Conservation (phyloP, 2,329 filamentous ascomycete genomes). For the Pseudogymnoascus sp. region DNA sequence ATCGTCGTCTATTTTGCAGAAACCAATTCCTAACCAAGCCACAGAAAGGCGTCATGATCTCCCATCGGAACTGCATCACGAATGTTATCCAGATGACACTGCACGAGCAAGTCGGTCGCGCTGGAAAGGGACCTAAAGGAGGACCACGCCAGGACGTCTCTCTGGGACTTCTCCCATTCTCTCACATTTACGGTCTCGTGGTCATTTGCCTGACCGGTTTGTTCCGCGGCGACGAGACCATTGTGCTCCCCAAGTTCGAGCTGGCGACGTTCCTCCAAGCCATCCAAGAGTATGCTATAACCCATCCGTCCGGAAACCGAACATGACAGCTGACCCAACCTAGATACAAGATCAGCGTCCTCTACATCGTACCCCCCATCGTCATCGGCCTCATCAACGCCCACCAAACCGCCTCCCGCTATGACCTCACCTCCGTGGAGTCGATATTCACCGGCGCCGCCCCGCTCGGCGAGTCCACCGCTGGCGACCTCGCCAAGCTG, state of each 20-base stretch:
- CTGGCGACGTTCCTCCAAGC: slow-evolving; percentile 53
- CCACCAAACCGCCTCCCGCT: slow-evolving; percentile 50
- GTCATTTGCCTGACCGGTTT: slow-evolving; percentile 56
- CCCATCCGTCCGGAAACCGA: background rate
- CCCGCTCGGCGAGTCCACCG: slow-evolving; percentile 65
- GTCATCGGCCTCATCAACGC: slow-evolving; percentile 68
- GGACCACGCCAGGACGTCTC: slow-evolving; percentile 29
- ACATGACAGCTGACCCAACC: background rate
- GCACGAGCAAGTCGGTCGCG: slow-evolving; percentile 27
- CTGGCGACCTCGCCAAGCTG: slow-evolving; percentile 50
- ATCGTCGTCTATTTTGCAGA: background rate
- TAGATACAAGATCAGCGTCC: slow-evolving; percentile 50
- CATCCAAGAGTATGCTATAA: slow-evolving; percentile 45
- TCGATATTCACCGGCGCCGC: slow-evolving; percentile 68
- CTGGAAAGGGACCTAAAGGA: background rate
- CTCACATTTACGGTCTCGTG: slow-evolving; percentile 69
- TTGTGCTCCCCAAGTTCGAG: slow-evolving; percentile 71
- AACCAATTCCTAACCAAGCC: background rate
- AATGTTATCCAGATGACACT: slow-evolving; percentile 58
- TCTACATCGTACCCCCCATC: slow-evolving; percentile 65
- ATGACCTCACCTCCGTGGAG: slow-evolving; percentile 61
- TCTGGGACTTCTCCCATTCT: slow-evolving; percentile 66
- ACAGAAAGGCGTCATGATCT: slow-evolving; percentile 77
- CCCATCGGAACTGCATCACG: slow-evolving; percentile 69
- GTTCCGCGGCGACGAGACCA: slow-evolving; percentile 64